Percentiles rank a stretch among this genome's conserved stretches.
These are phyloP conservation scores for Sporothrix sp. DNA, from an alignment of 2,329 filamentous ascomycete genomes.

Conservation along the genomic window DNA sequence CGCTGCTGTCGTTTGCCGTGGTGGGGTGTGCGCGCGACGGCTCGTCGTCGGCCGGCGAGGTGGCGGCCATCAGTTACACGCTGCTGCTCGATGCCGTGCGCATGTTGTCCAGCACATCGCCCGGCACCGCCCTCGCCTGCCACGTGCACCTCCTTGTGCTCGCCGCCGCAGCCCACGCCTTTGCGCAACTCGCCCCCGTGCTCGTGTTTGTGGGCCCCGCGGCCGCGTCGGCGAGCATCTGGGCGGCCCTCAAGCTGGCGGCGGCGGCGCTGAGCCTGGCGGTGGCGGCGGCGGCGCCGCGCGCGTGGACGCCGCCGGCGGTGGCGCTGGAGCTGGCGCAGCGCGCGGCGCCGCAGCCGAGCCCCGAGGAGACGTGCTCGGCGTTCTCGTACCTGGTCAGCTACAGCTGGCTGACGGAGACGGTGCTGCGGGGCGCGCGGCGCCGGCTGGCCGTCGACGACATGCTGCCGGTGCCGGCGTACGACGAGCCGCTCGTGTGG, in stretches of 20 bases:
- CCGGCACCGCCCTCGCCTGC: too few species aligned
- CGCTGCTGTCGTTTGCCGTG: too few species aligned
- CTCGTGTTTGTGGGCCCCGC: too few species aligned
- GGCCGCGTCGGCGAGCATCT: constrained; percentile 32
- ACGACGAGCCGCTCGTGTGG: constrained; percentile 43
- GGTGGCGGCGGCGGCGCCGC: constrained; percentile 36
- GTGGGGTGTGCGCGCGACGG: too few species aligned
- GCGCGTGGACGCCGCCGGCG: constrained; percentile 40
- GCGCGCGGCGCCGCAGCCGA: constrained; percentile 29
- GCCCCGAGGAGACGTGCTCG: constrained; percentile 40
- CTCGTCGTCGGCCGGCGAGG: too few species aligned
- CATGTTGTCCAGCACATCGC: too few species aligned
- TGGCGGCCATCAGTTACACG: too few species aligned
- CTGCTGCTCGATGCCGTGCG: too few species aligned
- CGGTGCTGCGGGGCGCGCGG: constrained; percentile 38
- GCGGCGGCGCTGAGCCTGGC: constrained; percentile 10
- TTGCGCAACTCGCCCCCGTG: too few species aligned
- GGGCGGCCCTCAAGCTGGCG: constrained; percentile 54
- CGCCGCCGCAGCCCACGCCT: too few species aligned
- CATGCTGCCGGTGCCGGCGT: constrained; percentile 43
- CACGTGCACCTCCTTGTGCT: too few species aligned
- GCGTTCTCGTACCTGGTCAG: constrained; percentile 42
- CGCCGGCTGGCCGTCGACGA: constrained; percentile 36
- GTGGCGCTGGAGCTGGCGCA: constrained; percentile 30
- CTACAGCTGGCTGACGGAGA: constrained; percentile 41